phyloP scores from a whole-genome alignment of 2,329 filamentous ascomycete genomes.

The Ceratocystis huliohia region DNA sequence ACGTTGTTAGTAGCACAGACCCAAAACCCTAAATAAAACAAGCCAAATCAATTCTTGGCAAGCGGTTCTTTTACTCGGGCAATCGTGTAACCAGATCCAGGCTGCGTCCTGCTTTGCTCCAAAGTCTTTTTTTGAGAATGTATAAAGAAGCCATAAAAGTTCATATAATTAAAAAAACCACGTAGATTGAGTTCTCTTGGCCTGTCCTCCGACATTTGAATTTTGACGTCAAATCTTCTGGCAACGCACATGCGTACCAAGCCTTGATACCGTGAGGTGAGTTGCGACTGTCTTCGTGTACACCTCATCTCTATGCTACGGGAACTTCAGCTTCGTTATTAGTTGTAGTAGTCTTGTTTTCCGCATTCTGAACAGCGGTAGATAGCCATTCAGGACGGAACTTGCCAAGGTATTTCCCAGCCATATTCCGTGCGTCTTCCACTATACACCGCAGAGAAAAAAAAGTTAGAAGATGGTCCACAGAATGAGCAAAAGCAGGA shows the following conservation, averaged over 20 bases:
- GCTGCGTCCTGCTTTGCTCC: neutral
- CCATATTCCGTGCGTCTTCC: constrained; percentile 50
- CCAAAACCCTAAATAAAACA: neutral
- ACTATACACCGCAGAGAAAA: constrained; percentile 29
- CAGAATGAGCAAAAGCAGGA: neutral
- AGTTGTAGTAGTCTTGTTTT: constrained; percentile 7
- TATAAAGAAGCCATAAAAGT: neutral
- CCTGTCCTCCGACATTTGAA: neutral
- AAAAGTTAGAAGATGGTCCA: constrained; percentile 11
- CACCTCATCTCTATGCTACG: neutral
- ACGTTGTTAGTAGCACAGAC: too few species aligned
- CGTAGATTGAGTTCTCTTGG: neutral
- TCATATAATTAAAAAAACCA: neutral
- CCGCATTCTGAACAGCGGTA: constrained; percentile 8
- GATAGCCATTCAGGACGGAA: constrained; percentile 46
- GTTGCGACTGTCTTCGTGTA: neutral
- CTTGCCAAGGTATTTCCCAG: constrained; percentile 48
- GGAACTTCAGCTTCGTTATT: neutral
- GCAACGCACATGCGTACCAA: neutral
- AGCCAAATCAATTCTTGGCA: too few species aligned
- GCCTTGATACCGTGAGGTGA: neutral
- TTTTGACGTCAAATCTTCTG: neutral
- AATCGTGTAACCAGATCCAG: neutral
- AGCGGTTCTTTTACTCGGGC: neutral
- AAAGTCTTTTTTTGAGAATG: neutral